Conservation (phyloP, 2,329 filamentous ascomycete species). For the Ophiosphaerella herpotricha region DNA sequence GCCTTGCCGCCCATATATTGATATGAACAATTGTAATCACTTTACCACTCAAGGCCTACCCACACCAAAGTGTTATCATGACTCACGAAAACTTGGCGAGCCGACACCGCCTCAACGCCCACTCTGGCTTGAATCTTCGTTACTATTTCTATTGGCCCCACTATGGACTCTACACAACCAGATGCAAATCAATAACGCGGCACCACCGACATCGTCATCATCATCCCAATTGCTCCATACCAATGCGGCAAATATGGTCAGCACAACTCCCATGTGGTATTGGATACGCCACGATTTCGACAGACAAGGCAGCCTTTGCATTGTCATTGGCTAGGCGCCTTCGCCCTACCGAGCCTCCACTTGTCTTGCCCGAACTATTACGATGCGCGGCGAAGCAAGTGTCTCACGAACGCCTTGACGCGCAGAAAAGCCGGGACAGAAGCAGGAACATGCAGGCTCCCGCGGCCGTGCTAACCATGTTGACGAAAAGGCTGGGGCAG, state of each 20-base stretch:
- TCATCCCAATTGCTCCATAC: not conserved
- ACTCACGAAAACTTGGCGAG: conserved; percentile 4
- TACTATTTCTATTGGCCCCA: not conserved
- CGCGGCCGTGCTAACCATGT: conserved; percentile 19
- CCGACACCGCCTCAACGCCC: not conserved
- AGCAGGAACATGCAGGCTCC: conserved; percentile 20
- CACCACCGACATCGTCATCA: conserved; percentile 11
- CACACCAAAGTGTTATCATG: too few relatives aligned
- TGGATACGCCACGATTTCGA: conserved; percentile 14
- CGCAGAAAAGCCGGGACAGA: conserved; percentile 4
- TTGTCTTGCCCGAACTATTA: conserved; percentile 2
- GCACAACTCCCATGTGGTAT: conserved; percentile 1
- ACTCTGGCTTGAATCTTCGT: not conserved
- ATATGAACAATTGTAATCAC: too few relatives aligned
- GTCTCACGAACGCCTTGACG: conserved; percentile 9
- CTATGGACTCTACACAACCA: too few relatives aligned
- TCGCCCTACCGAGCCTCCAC: conserved; percentile 5
- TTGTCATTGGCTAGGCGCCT: conserved; percentile 12
- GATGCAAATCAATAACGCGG: conserved; percentile 7
- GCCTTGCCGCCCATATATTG: too few relatives aligned
- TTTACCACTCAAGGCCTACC: too few relatives aligned
- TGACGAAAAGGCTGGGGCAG: conserved; percentile 5
- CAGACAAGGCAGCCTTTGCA: not conserved
- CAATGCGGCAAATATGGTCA: conserved; percentile 1
- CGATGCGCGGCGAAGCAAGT: conserved; percentile 12